Evolutionary conservation across 1,139 yeast genomes (phyloP).

Genomic region (Diutina sp.): DNA sequence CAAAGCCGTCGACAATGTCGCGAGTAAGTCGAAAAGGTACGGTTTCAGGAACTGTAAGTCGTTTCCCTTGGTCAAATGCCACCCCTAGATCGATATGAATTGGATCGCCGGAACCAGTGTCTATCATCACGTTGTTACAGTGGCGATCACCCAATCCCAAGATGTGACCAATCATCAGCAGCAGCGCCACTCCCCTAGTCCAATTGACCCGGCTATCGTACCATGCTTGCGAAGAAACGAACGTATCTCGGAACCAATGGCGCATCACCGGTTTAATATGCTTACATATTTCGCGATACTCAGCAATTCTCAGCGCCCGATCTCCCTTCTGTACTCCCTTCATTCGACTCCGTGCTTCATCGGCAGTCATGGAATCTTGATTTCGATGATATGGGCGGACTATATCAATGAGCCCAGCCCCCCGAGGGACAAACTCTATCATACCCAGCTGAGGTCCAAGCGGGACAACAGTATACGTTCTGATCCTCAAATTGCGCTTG

Average conservation of each 20-base stretch:
- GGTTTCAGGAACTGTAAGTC: constrained; percentile 77
- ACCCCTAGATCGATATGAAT: constrained; percentile 94
- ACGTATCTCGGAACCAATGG: constrained; percentile 59
- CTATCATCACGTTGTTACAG: constrained; percentile 80
- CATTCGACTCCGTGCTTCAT: constrained; percentile 58
- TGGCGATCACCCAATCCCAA: constrained; percentile 95
- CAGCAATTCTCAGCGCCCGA: constrained; percentile 31
- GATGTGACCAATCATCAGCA: constrained; percentile 77
- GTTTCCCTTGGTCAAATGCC: constrained; percentile 86
- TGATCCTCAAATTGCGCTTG: constrained; percentile 41
- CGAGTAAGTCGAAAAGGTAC: constrained; percentile 89
- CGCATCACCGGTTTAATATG: constrained; percentile 57
- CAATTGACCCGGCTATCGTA: constrained; percentile 50
- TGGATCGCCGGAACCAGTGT: constrained; percentile 71
- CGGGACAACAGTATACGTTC: constrained; percentile 88
- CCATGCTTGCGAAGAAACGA: constrained; percentile 59
- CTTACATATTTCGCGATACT: constrained; percentile 35
- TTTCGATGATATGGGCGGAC: constrained; percentile 45
- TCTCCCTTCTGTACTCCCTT: constrained; percentile 38
- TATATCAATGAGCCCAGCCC: constrained; percentile 59
- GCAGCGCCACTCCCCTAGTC: constrained; percentile 70
- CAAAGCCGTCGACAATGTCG: constrained; percentile 89
- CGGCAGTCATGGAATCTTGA: constrained; percentile 32
- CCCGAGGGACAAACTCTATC: constrained; percentile 78
- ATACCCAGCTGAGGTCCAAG: constrained; percentile 81